These are phyloP conservation scores for Cicer judaicum DNA, from an alignment of 306 rosid genomes.

Conservation along the genomic window DNA sequence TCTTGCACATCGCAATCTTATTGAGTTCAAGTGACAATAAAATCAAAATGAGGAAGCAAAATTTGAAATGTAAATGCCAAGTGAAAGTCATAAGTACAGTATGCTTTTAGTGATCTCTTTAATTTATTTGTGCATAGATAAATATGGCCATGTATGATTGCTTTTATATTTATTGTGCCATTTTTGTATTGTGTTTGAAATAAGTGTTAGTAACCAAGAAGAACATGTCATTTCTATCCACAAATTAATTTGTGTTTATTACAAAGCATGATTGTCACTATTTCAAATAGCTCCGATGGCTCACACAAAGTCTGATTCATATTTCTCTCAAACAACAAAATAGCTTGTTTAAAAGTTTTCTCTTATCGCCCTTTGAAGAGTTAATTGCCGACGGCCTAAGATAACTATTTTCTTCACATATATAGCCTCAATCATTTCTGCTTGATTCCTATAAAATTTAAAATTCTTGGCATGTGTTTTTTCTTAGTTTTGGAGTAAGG, in stretches of 20 bases:
- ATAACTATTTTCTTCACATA: background rate
- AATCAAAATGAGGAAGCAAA: slow-evolving; percentile 48
- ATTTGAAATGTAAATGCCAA: slow-evolving; percentile 51
- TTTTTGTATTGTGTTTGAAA: slow-evolving; percentile 55
- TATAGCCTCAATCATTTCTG: background rate
- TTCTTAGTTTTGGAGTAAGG: background rate
- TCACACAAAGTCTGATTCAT: slow-evolving; percentile 16
- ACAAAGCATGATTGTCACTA: background rate
- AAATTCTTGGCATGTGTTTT: background rate
- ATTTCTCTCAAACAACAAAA: slow-evolving; percentile 27
- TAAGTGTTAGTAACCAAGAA: slow-evolving; percentile 46
- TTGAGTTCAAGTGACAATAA: slow-evolving; percentile 47
- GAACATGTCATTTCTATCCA: slow-evolving; percentile 44
- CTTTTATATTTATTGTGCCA: slow-evolving; percentile 55
- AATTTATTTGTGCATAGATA: slow-evolving; percentile 56
- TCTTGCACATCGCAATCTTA: slow-evolving; percentile 59
- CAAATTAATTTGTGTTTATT: slow-evolving; percentile 7
- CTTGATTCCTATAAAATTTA: slow-evolving; percentile 19
- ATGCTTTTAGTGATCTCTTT: slow-evolving; percentile 41
- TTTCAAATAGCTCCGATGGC: slow-evolving; percentile 18
- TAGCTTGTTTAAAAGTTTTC: background rate
- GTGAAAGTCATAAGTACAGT: slow-evolving; percentile 50
- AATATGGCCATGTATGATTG: slow-evolving; percentile 52
- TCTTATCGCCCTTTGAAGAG: slow-evolving; percentile 20
- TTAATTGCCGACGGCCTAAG: slow-evolving; percentile 15